Evolutionary conservation across 768 basidiomycete species (phyloP).

Genomic region (Suillus sp.): DNA sequence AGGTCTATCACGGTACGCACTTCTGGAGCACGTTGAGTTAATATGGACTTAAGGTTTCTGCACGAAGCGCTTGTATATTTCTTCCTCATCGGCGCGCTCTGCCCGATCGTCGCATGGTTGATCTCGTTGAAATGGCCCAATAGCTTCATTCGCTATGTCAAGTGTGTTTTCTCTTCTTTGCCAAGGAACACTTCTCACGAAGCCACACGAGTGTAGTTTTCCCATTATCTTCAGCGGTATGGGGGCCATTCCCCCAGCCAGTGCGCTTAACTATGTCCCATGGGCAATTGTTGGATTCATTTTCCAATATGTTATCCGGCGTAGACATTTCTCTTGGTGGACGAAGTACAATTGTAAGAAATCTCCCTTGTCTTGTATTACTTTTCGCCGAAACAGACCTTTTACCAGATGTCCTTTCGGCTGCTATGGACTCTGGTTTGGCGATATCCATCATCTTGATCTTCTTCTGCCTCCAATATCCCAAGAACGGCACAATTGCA

Average conservation of each 20-base stretch:
- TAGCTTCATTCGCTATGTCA: conserved; percentile 60
- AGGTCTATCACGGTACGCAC: conserved; percentile 52
- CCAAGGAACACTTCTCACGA: neutral
- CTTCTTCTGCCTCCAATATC: conserved; percentile 69
- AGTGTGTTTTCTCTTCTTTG: conserved; percentile 41
- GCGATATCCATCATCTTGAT: conserved; percentile 57
- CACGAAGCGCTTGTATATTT: conserved; percentile 55
- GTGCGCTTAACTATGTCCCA: conserved; percentile 64
- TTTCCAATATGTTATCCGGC: conserved; percentile 63
- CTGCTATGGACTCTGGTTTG: conserved; percentile 71
- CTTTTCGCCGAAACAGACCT: neutral
- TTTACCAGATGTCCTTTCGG: conserved; percentile 59
- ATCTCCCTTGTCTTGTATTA: neutral
- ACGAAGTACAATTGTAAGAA: conserved; percentile 50
- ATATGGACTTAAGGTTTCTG: neutral
- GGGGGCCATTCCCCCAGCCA: conserved; percentile 64
- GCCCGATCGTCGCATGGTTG: conserved; percentile 58
- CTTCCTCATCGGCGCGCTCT: conserved; percentile 74
- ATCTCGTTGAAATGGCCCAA: conserved; percentile 63
- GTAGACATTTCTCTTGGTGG: conserved; percentile 69
- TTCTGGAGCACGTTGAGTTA: neutral
- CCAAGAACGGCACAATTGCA: conserved; percentile 61
- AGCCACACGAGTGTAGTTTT: conserved; percentile 34
- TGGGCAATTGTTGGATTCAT: conserved; percentile 68
- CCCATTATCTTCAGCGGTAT: conserved; percentile 58